Evolutionary conservation across 306 rosid species (phyloP), one percentile per base, ranked within the genome.

Genomic region (Pyrus pyrifolia): DNA sequence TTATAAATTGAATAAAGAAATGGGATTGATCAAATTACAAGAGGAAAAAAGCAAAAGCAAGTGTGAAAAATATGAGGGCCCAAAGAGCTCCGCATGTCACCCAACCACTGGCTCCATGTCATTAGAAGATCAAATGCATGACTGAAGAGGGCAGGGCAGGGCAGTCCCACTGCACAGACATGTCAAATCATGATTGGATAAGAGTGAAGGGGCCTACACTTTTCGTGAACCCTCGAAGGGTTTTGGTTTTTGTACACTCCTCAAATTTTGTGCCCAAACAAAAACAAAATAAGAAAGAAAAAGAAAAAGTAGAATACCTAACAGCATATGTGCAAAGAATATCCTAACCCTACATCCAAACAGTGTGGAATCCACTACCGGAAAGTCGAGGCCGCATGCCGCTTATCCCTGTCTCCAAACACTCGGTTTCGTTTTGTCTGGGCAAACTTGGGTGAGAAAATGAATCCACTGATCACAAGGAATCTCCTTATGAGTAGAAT

Each of bases 131-230:
- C 68, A 72, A 35, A 44, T 46, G 69, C 44, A 29, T n/a, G 52
- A 70, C 33, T 2, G 49, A 62, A 42, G n/a, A 70, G 49, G 19
- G 46, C 13, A 35, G 3, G 38, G 38, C 40, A 1, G 40, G 8
- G 40, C 40, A 12, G 31, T 60, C 33, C 17, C 4, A 5, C 9
- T 38, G 68, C 23, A 55, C 58, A 27, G 78, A 42, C 71, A 57
- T 77, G 84, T 77, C 85, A 69, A 60, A 73, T 80, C 75, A 45
- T 19, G 71, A 76, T 81, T 81, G 82, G 82, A 73, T 74, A 74
- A 80, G 68, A 0, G 9, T 18, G 31, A 15, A 33, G 29, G 30
- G 23, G 21, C 30, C 71, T 11, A 6, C 61, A 70, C 51, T 44
- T 40, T 45, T 61, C 59, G 31, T 61, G 68, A 78, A 63, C 78